Percentiles rank a stretch among this genome's conserved stretches.
phyloP scores from a whole-genome alignment of 2,329 filamentous ascomycete species.

The Scedosporium apiospermum region DNA sequence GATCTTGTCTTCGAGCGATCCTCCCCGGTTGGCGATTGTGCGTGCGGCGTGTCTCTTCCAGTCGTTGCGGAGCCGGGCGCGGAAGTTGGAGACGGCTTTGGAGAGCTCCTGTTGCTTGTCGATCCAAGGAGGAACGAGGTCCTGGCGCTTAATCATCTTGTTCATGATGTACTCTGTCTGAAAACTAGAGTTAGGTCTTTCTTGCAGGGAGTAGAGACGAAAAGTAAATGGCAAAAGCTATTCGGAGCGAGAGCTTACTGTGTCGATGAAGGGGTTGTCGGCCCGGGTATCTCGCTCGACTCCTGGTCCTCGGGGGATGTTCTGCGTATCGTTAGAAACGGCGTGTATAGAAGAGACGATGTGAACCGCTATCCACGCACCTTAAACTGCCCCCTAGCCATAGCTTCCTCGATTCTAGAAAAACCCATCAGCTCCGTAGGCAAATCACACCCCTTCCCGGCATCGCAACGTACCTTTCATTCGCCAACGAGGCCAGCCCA shows the following conservation, averaged over 20 bases:
- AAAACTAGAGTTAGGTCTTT: not conserved
- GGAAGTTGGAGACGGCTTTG: constrained; percentile 59
- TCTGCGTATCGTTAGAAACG: constrained; percentile 18
- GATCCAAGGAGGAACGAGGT: constrained; percentile 95
- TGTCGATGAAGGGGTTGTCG: constrained; percentile 84
- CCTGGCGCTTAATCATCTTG: constrained; percentile 94
- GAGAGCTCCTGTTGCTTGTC: constrained; percentile 93
- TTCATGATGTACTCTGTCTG: constrained; percentile 93
- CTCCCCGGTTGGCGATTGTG: constrained; percentile 68
- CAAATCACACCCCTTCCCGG: not conserved
- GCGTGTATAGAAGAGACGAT: not conserved
- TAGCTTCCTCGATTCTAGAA: constrained; percentile 75
- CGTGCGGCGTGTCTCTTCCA: constrained; percentile 79
- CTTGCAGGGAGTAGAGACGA: not conserved
- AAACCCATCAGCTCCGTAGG: not conserved
- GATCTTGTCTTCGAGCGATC: constrained; percentile 65
- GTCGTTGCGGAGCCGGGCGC: constrained; percentile 64
- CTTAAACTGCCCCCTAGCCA: constrained; percentile 78
- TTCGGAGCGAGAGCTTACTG: constrained; percentile 22
- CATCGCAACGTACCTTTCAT: constrained; percentile 42
- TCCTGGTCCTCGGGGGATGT: constrained; percentile 70
- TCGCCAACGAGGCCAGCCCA: constrained; percentile 74
- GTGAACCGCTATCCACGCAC: not conserved
- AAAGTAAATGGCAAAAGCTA: not conserved
- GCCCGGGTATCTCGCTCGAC: constrained; percentile 75